These are phyloP conservation scores for Aspergillus asperescens DNA, from an alignment of 495 filamentous ascomycete species.

Conservation along the genomic window DNA sequence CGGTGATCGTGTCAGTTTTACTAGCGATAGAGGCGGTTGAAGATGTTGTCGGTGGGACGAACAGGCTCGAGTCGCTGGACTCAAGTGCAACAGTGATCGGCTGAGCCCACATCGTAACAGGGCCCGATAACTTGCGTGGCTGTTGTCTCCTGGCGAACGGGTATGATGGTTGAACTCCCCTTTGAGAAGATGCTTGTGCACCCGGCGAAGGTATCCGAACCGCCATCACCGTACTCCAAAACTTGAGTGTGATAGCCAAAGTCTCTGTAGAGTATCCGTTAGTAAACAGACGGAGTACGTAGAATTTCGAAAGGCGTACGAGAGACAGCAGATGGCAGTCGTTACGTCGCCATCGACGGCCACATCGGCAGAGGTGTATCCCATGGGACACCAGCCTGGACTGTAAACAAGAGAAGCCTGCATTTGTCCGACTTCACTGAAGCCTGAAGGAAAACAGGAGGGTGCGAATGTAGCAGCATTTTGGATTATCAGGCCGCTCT, in stretches of 20 bases:
- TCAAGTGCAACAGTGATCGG: constrained; percentile 16
- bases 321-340: constrained; percentile 19
- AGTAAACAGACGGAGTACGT: not conserved
- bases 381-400: constrained; percentile 19
- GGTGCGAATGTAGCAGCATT: constrained; percentile 13
- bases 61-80: constrained; percentile 9
- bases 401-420: constrained; percentile 7
- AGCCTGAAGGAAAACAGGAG: constrained; percentile 17
- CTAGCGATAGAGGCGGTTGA: not conserved
- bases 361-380: constrained; percentile 19
- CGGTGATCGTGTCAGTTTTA: not conserved
- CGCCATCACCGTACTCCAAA: not conserved
- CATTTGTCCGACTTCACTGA: constrained; percentile 1
- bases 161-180: constrained; percentile 8
- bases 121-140: constrained; percentile 12
- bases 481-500: constrained; percentile 16
- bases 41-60: not conserved
- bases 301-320: constrained; percentile 8
- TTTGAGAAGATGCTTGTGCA: constrained; percentile 8
- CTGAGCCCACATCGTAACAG: constrained; percentile 27
- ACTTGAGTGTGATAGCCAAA: not conserved
- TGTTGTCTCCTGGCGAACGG: constrained; percentile 9
- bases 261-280: not conserved
- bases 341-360: constrained; percentile 6
- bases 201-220: constrained; percentile 4